phyloP scores from a whole-genome alignment of 257 asterid species.

The Vinca minor region DNA sequence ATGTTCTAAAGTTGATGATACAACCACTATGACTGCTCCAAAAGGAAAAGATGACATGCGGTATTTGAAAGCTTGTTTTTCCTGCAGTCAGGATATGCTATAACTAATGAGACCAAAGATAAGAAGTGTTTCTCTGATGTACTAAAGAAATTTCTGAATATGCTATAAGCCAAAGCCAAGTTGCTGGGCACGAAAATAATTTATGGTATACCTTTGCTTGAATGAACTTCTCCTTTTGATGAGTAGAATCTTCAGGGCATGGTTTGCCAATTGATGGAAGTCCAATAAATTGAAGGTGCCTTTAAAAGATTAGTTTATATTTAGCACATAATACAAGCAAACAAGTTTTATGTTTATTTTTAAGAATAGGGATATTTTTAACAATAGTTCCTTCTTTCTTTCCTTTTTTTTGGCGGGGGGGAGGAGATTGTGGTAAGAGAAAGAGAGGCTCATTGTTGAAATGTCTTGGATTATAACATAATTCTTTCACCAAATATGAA shows the following conservation, averaged over 20 bases:
- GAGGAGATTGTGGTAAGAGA: not conserved
- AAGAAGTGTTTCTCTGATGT: not conserved
- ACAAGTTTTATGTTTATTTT: not conserved
- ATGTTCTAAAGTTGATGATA: not conserved
- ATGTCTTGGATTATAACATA: no score
- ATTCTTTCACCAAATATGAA: not conserved
- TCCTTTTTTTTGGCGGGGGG: not conserved
- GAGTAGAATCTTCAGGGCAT: constrained; percentile 47
- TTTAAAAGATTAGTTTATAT: constrained; percentile 5
- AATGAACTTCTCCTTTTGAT: constrained; percentile 66
- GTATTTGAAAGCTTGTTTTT: not conserved
- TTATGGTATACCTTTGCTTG: constrained; percentile 69
- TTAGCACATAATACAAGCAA: not conserved
- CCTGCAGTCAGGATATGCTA: not conserved
- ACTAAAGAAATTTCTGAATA: not conserved
- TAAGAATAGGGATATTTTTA: not conserved
- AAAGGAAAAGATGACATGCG: no score
- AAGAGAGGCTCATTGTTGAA: not conserved
- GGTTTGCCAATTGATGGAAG: constrained; percentile 54
- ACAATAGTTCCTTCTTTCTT: not conserved
- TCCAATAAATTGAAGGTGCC: not conserved
- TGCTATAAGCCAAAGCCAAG: not conserved
- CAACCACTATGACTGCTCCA: not conserved
- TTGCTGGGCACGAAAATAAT: not conserved
- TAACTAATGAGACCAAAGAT: not conserved